Percentiles rank a stretch among this genome's conserved stretches.
Conservation (phyloP, 208 protist genomes). For the Wallacemonas sp. region DNA sequence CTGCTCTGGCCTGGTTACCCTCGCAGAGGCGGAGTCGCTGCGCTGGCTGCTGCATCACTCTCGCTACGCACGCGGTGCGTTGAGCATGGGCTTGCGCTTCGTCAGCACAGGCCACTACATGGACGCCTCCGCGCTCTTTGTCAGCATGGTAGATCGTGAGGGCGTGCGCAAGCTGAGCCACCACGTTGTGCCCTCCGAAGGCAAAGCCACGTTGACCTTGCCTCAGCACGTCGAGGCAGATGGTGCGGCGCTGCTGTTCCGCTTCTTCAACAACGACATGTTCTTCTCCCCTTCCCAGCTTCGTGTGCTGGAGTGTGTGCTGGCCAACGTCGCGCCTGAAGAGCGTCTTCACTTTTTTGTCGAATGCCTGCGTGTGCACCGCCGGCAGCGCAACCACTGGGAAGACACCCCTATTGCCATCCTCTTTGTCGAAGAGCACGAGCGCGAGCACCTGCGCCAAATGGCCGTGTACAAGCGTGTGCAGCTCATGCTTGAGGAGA, state of each 20-base stretch:
- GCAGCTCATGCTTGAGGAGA: slow-evolving; percentile 35
- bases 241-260: slow-evolving; percentile 50
- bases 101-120: slow-evolving; percentile 51
- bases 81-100: slow-evolving; percentile 48
- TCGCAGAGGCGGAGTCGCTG: slow-evolving; percentile 90
- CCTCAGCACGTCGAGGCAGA: slow-evolving; percentile 12
- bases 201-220: slow-evolving; percentile 3
- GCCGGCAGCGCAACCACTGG: slow-evolving; percentile 72
- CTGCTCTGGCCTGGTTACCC: slow-evolving; percentile 64
- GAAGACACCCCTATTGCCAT: slow-evolving; percentile 72
- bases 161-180: slow-evolving; percentile 13
- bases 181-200: not conserved
- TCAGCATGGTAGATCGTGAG: slow-evolving; percentile 17
- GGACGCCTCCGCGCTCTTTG: slow-evolving; percentile 45
- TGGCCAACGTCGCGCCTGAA: slow-evolving; percentile 30
- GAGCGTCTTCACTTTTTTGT: slow-evolving; percentile 65
- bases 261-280: slow-evolving; percentile 90
- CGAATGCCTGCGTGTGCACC: slow-evolving; percentile 66
- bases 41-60: slow-evolving; percentile 86
- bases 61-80: slow-evolving; percentile 13
- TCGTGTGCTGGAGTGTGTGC: slow-evolving; percentile 49
- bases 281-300: slow-evolving; percentile 72
- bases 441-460: slow-evolving; percentile 31
- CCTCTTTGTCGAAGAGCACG: slow-evolving; percentile 52
- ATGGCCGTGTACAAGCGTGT: slow-evolving; percentile 38